These are phyloP conservation scores for Cercophora sp. DNA, from an alignment of 495 filamentous ascomycete genomes.

Conservation along the genomic window DNA sequence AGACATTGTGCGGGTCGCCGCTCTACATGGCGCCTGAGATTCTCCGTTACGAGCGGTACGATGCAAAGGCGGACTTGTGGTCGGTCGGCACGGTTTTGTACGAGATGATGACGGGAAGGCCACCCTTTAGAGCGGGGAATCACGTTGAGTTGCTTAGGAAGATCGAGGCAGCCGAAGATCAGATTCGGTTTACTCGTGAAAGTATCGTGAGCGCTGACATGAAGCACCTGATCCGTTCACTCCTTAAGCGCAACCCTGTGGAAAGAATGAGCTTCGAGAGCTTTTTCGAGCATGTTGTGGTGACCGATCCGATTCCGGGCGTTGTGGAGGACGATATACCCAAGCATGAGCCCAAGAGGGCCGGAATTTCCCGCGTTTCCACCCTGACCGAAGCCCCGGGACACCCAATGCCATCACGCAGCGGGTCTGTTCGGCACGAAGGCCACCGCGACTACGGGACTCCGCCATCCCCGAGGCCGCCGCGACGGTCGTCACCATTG, in stretches of 20 bases:
- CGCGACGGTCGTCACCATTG: constrained; percentile 35
- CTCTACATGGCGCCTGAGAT: constrained; percentile 99
- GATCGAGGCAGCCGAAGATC: constrained; percentile 82
- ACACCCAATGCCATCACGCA: no score
- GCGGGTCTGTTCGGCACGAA: constrained; percentile 27
- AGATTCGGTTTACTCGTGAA: constrained; percentile 76
- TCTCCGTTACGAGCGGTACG: constrained; percentile 93
- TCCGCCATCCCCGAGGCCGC: constrained; percentile 36
- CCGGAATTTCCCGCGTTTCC: no score
- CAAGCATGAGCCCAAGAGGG: constrained; percentile 30
- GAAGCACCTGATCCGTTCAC: constrained; percentile 72
- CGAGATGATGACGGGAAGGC: constrained; percentile 89
- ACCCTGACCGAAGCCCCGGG: no score
- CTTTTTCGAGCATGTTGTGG: constrained; percentile 72
- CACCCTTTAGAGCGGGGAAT: constrained; percentile 87
- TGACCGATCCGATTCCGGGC: constrained; percentile 77
- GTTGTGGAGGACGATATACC: constrained; percentile 72
- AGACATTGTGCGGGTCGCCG: constrained; percentile 96
- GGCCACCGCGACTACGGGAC: constrained; percentile 21
- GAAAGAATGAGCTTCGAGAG: constrained; percentile 78
- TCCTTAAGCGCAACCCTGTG: constrained; percentile 80
- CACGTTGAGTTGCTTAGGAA: constrained; percentile 89
- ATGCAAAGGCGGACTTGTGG: constrained; percentile 95
- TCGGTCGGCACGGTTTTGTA: constrained; percentile 92
- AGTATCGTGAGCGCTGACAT: constrained; percentile 67